Evolutionary conservation across 371 early-diverging fungal species (phyloP).

Genomic region (Circinella minor): DNA sequence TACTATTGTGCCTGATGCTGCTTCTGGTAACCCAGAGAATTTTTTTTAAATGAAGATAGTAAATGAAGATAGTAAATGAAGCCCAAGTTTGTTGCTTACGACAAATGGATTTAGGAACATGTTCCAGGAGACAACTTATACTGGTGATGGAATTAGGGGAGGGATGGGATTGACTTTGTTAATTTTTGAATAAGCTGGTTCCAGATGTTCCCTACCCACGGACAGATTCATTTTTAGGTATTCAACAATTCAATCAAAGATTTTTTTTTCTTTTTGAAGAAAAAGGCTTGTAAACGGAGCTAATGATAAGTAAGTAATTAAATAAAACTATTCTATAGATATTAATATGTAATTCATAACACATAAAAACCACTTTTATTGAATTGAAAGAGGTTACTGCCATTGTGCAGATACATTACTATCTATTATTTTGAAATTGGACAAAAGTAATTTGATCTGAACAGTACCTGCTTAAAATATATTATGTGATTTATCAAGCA

Average conservation of each 20-base stretch:
- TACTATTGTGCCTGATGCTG: slow-evolving; percentile 22
- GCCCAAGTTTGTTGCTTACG: slow-evolving; percentile 25
- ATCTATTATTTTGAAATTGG: too few relatives aligned
- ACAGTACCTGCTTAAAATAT: too few relatives aligned
- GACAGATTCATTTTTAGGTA: slow-evolving; percentile 9
- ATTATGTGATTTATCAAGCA: too few relatives aligned
- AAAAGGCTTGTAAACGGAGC: too few relatives aligned
- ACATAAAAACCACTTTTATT: too few relatives aligned
- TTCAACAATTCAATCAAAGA: neutral
- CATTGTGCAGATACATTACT: too few relatives aligned
- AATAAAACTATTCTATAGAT: too few relatives aligned
- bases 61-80: slow-evolving; percentile 26
- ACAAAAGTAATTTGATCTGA: too few relatives aligned
- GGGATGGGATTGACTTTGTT: slow-evolving; percentile 28
- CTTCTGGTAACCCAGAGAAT: slow-evolving; percentile 14
- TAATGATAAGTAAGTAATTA: too few relatives aligned
- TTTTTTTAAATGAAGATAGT: slow-evolving; percentile 26
- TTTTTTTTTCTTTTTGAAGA: too few relatives aligned
- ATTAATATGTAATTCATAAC: too few relatives aligned
- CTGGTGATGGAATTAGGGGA: slow-evolving; percentile 32
- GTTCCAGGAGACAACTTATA: slow-evolving; percentile 34
- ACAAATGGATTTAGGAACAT: slow-evolving; percentile 29
- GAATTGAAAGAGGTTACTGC: too few relatives aligned
- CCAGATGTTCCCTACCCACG: slow-evolving; percentile 26
- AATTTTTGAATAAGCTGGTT: slow-evolving; percentile 21